Evolutionary conservation across 2,329 filamentous ascomycete genomes (phyloP), one percentile per base, ranked within the genome.

Genomic region (Coleophoma eucalyptorum): DNA sequence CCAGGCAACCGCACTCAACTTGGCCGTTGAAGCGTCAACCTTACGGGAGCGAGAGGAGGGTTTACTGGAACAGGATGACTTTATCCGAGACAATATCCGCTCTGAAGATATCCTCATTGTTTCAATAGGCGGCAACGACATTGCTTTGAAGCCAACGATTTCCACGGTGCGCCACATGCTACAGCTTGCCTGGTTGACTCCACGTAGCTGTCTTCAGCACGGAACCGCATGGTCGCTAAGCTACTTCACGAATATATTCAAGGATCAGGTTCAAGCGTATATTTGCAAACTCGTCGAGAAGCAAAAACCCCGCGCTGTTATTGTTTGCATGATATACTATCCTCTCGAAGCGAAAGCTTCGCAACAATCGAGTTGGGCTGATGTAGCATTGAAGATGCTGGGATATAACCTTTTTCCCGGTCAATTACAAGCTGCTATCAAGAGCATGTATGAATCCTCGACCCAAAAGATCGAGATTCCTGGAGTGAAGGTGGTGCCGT

Each of bases 281-380:
- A 40, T 56, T 43, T 52, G 44, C 6, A 42, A 43, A 20, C 38
- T 56, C 13, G 40, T 54, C 3, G 51, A 46, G 42, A 50, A 52
- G 46, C 42, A 54, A 10, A 56, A 54, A 45, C 51, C 51, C 19
- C 49, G 43, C 16, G 54, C 49, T 6, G 46, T 54, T 16, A 50
- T 56, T 18, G 46, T 56, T 3, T 56, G 54, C 42, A 56, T 56
- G 54, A 56, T 56, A 35, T 56, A 56, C 26, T 54, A 54, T 26
- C 54, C 54, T 8, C 54, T 56, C 3, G 51, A 52, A 48, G 43
- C 50, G 18, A 33, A 20, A 11, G 46, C 19, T n/a, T 48, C 43
- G 20, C 48, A 31, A 12, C 51, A 54, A 34, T 21, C 43, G 21
- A 52, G 54, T 16, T 56, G 54, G 54, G 54, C 54, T 11, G 54